Evolutionary conservation across 2,329 filamentous ascomycete species (phyloP), one percentile per base, ranked within the genome.

Genomic region (Davidsoniella australis): DNA sequence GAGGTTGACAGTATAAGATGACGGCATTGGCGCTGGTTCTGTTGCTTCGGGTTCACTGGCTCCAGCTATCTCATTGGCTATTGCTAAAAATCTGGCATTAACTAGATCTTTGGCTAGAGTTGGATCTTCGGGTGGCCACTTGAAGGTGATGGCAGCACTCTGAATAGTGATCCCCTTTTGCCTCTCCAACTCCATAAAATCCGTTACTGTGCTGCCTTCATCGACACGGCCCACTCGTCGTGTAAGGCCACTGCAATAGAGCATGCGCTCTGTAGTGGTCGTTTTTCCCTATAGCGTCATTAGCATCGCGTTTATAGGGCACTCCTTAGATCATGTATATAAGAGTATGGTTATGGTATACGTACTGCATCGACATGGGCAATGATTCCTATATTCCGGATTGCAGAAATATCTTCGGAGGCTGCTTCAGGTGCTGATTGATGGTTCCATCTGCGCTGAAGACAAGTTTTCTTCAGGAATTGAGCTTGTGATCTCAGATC

Each of bases 211-310:
- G 55, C 93, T 94, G 37, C 91, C 91, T 64, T 94, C 83, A 58
- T 96, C 89, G 55, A 98, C 91, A 75, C 73, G 73, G 67, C 91
- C 91, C 59, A 95, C 78, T 63, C 88, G 74, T 56, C 85, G 74
- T 8, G 88, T 94, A 54, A 88, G 80, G 45, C 91, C 89, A 62
- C 86, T 93, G 60, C 95, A 94, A 61, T 87, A 96, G 59, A 98
- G 82, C 89, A 96, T 96, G 52, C 91, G 87, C 76, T 98, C 91
- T 3, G 91, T 96, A 0, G 91, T 98, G 0, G 91, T 96, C 1
- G 91, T 98, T 70, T 98, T 98, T 7, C 91, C 91, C 73, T 77
- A 48, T 7, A 7, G 24, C 14, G 59, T 56, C 33, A 24, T 38
- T n/a, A 39, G 44, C 8, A 20, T 12, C 6, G 24, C 17, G 29